Conservation (phyloP, 306 rosid genomes). For the Hylodesmum podocarpum region DNA sequence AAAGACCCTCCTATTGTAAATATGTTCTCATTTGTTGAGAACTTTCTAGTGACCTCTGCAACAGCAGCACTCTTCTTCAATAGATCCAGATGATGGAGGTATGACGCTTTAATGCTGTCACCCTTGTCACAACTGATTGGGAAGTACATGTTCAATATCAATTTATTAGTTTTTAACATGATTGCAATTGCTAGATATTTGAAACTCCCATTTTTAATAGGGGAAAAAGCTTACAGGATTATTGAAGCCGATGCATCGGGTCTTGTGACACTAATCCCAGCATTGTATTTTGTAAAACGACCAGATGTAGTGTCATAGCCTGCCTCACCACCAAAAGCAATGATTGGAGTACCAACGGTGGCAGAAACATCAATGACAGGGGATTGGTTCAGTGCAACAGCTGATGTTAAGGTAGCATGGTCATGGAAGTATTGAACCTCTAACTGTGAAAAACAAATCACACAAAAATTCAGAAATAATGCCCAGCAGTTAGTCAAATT, state of each 20-base stretch:
- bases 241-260: constrained; percentile 68
- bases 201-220: not conserved
- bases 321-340: constrained; percentile 87
- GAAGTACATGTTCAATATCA: constrained; percentile 28
- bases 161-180: not conserved
- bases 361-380: constrained; percentile 78
- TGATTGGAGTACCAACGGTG: constrained; percentile 73
- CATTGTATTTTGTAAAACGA: constrained; percentile 71
- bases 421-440: constrained; percentile 95
- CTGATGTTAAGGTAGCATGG: constrained; percentile 74
- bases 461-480: not conserved
- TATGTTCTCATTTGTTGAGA: constrained; percentile 87
- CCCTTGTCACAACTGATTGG: constrained; percentile 84
- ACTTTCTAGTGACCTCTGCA: constrained; percentile 71
- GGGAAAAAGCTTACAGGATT: constrained; percentile 64
- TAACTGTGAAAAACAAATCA: constrained; percentile 51
- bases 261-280: constrained; percentile 68
- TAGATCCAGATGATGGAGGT: constrained; percentile 69
- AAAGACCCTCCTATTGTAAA: constrained; percentile 85
- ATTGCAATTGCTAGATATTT: not conserved
- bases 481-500: not conserved
- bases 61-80: constrained; percentile 78
- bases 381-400: constrained; percentile 59
- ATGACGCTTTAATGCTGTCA: constrained; percentile 78
- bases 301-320: constrained; percentile 80